Conservation (phyloP, 2,329 filamentous ascomycete species). For the Xylariaceae sp. region DNA sequence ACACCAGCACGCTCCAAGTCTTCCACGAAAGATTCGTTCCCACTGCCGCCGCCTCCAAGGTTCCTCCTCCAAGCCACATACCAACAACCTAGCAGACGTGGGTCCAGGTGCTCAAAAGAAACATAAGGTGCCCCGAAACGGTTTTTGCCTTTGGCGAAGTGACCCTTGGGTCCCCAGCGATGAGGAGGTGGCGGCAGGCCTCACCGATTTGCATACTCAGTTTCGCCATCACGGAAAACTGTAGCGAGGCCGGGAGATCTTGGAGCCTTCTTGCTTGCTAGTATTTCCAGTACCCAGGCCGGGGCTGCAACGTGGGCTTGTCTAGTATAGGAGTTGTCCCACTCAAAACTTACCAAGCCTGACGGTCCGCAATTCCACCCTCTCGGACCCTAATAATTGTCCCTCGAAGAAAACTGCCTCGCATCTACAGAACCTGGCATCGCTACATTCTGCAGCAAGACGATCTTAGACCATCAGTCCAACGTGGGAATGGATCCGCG, state of each 20-base stretch:
- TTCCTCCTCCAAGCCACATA: no score
- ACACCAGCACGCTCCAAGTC: no score
- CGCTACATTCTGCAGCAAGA: constrained; percentile 6
- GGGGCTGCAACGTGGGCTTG: constrained; percentile 12
- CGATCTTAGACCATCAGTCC: constrained; percentile 7
- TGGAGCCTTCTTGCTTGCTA: constrained; percentile 8
- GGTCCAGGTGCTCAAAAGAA: no score
- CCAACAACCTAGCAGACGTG: no score
- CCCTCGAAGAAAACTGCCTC: no score
- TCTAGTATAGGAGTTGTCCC: constrained; percentile 23
- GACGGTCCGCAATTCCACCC: constrained; percentile 6
- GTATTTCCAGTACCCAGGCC: constrained; percentile 1
- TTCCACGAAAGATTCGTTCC: no score
- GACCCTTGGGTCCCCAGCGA: constrained; percentile 32
- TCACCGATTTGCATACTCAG: constrained; percentile 27
- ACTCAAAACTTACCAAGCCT: constrained; percentile 15
- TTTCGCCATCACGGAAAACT: constrained; percentile 23
- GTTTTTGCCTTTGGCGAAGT: constrained; percentile 24
- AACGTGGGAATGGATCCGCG: constrained; percentile 57
- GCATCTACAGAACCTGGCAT: no score
- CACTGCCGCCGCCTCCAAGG: no score
- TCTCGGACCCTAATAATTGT: constrained; percentile 5
- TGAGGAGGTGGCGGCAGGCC: constrained; percentile 33
- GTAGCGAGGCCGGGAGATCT: constrained; percentile 13
- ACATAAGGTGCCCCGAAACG: no score